Evolutionary conservation across 140 eudicot genomes (phyloP), one percentile per base, ranked within the genome.

Genomic region (Ambrosia hybrid): DNA sequence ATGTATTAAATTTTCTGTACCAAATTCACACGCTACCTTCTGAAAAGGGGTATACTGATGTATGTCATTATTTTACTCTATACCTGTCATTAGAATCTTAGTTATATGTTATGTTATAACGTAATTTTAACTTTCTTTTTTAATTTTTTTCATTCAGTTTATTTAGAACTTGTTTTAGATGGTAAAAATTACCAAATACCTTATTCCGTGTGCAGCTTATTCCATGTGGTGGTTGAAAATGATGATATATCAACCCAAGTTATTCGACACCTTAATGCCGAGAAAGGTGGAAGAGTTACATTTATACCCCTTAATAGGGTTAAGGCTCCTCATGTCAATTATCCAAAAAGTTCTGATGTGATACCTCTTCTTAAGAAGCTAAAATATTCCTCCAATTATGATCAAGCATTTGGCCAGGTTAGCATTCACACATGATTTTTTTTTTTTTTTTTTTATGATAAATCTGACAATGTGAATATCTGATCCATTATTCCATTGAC

Each of bases 301-400:
- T 95, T 95, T 79, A 91, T 95, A 75, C 99, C 99, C 33, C 77
- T 95, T 77, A 95, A 95, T 85, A 84, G 96, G 82, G 99, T 95
- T 67, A 86, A 70, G 80, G 90, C 96, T 52, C 95, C 96, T 57
- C 86, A 82, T 53, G 90, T 88, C 81, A 80, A 67, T 51, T 95
- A 89, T 82, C 99, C 99, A 71, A 82, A 75, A 73, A 85, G 81
- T 76, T 70, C 85, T 78, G 96, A 91, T 77, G 99, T 91, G 78
- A 81, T 91, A 63, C 92, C 97, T 61, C 94, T 95, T 78, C 68
- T 95, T 56, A 91, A 85, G 81, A 88, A 86, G 75, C 67, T 91
- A 78, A 88, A 85, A 45, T 95, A 81, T 78, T 62, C 83, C 3
- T 65, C 79, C 56, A 58, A 76, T 14, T 88, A 75, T 56, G 65